Conservation (phyloP, 78 protist genomes). For the Dictyostelium capitatum region DNA sequence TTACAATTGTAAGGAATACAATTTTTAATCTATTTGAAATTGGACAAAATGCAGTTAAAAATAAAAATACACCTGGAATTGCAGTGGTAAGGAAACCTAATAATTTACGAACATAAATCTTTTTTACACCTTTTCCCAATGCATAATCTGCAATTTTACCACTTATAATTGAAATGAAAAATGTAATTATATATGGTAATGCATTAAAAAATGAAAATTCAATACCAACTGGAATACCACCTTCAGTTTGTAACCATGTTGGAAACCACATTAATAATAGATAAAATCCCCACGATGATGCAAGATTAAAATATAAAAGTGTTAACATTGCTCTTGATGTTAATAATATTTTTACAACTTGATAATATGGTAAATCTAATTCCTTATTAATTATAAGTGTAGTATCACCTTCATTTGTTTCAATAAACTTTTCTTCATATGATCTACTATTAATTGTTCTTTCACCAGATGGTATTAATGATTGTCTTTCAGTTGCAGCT, state of each 20-base stretch:
- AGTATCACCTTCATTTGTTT: not conserved
- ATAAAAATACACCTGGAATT: slow-evolving; percentile 46
- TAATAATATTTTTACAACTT: slow-evolving; percentile 31
- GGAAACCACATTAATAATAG: slow-evolving; percentile 72
- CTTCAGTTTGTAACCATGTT: slow-evolving; percentile 19
- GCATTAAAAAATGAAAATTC: slow-evolving; percentile 42
- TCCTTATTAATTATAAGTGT: not conserved
- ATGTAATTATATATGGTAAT: slow-evolving; percentile 39
- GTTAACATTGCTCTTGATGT: slow-evolving; percentile 12
- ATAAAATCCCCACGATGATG: slow-evolving; percentile 51
- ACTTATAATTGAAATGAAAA: not conserved
- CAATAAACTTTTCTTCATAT: not conserved
- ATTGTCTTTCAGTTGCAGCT: not conserved
- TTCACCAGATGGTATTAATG: not conserved
- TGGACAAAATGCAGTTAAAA: slow-evolving; percentile 18
- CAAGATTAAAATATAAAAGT: slow-evolving; percentile 19
- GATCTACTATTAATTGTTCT: not conserved
- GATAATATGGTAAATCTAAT: slow-evolving; percentile 11
- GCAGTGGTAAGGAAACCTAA: slow-evolving; percentile 19
- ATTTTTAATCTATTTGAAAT: not conserved
- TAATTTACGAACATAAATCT: slow-evolving; percentile 28
- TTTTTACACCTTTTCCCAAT: not conserved
- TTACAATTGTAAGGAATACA: not conserved
- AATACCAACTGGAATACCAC: not conserved
- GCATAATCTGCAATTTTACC: slow-evolving; percentile 23